phyloP scores from a whole-genome alignment of 2,329 filamentous ascomycete species.

The Ophiostoma ulmi region DNA sequence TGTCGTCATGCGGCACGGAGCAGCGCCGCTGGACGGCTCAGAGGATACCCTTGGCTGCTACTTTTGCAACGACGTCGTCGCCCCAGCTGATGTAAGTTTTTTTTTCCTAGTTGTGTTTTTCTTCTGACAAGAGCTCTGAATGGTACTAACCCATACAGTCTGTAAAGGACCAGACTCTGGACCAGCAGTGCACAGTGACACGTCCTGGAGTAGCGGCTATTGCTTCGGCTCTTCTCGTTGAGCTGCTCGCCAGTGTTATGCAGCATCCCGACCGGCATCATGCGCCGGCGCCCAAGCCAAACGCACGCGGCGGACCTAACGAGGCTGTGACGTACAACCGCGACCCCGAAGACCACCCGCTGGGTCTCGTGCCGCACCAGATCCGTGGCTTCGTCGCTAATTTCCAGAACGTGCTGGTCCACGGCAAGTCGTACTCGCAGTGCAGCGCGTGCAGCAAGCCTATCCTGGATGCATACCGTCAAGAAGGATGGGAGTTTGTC shows the following conservation, averaged over 20 bases:
- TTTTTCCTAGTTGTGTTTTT: neutral
- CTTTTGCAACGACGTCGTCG: slow-evolving; percentile 97
- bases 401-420: slow-evolving; percentile 69
- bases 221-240: slow-evolving; percentile 84
- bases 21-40: slow-evolving; percentile 52
- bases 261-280: slow-evolving; percentile 73
- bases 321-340: slow-evolving; percentile 45
- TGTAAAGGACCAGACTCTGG: slow-evolving; percentile 87
- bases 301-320: slow-evolving; percentile 34
- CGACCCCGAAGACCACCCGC: slow-evolving; percentile 54
- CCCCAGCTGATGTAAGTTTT: slow-evolving; percentile 76
- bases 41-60: slow-evolving; percentile 80
- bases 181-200: slow-evolving; percentile 97
- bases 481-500: slow-evolving; percentile 70
- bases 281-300: slow-evolving; percentile 51
- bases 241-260: slow-evolving; percentile 78
- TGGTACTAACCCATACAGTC: slow-evolving; percentile 51
- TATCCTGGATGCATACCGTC: slow-evolving; percentile 62
- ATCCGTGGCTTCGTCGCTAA: slow-evolving; percentile 71
- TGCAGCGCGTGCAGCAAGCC: slow-evolving; percentile 74
- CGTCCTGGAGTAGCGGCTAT: slow-evolving; percentile 88
- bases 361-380: slow-evolving; percentile 71
- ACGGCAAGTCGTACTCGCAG: slow-evolving; percentile 69
- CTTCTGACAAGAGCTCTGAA: neutral
- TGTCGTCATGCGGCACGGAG: slow-evolving; percentile 93